Evolutionary conservation across 225 moss, liverwort and hornwort species (phyloP).

Genomic region (Straminergon stramineum): DNA sequence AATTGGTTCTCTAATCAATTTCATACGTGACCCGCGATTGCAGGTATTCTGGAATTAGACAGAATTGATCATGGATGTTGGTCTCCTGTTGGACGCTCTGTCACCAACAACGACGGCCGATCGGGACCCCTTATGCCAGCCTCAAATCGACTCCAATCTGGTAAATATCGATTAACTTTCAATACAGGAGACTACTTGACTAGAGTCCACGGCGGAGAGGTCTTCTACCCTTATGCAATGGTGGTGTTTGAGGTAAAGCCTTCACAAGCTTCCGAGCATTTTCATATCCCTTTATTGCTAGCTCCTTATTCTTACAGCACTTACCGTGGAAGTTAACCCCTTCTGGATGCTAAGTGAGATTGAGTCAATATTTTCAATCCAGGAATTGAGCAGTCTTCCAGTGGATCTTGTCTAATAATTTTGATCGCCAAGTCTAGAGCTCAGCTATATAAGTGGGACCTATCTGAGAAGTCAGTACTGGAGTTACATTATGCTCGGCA

Average conservation of each 20-base stretch:
- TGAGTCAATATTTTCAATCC: neutral
- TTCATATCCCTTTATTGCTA: constrained; percentile 75
- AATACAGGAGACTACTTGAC: constrained; percentile 62
- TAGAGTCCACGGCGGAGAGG: constrained; percentile 21
- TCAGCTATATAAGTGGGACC: neutral
- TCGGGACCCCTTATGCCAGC: constrained; percentile 60
- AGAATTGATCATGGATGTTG: constrained; percentile 33
- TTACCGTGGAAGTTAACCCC: constrained; percentile 56
- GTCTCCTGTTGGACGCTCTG: constrained; percentile 53
- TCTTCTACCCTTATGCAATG: constrained; percentile 53
- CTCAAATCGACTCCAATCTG: constrained; percentile 50
- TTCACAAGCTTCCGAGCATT: constrained; percentile 68
- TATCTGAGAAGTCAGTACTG: neutral
- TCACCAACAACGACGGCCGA: constrained; percentile 68
- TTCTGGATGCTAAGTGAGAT: neutral
- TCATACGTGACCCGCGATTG: neutral
- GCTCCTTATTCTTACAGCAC: constrained; percentile 80
- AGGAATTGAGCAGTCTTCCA: neutral
- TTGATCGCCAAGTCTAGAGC: neutral
- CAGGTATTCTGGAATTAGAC: neutral
- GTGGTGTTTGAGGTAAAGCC: constrained; percentile 67
- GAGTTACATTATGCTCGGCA: neutral
- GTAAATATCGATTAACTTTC: constrained; percentile 79
- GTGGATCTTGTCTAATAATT: neutral
- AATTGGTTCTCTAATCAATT: neutral